Percentiles rank a stretch among this genome's conserved stretches.
phyloP scores from a whole-genome alignment of 345 rosid genomes.

The Rhodamnia rubescens region DNA sequence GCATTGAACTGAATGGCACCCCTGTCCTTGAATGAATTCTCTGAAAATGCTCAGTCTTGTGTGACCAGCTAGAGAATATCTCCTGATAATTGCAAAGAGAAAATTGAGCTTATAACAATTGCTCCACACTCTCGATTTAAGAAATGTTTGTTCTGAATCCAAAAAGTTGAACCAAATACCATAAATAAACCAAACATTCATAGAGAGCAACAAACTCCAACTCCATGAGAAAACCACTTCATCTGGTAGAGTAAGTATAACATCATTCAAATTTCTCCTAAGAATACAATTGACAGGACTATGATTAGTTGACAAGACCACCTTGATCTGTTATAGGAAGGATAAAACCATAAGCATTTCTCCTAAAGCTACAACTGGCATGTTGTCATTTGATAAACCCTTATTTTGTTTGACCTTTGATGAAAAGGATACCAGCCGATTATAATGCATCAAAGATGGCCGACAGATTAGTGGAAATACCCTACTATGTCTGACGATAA shows the following conservation, averaged over 20 bases:
- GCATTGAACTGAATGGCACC: conserved; percentile 58
- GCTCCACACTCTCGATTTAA: no score
- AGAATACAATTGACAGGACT: background rate
- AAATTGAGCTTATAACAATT: background rate
- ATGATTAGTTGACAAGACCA: background rate
- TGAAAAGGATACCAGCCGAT: background rate
- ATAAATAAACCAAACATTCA: no score
- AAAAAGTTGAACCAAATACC: no score
- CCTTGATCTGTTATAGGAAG: background rate
- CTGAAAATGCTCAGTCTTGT: conserved; percentile 79
- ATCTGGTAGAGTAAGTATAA: background rate
- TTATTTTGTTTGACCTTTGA: background rate
- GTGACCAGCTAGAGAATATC: conserved; percentile 62
- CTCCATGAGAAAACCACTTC: background rate
- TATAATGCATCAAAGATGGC: background rate
- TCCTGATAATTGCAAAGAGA: conserved; percentile 29
- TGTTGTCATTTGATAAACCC: background rate
- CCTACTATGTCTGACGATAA: background rate
- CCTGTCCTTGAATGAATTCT: conserved; percentile 58
- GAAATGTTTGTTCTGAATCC: no score
- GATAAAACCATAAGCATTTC: background rate
- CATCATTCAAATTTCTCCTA: background rate
- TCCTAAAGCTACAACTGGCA: background rate
- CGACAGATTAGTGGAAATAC: background rate
- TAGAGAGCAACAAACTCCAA: background rate